Conservation (phyloP, 2,329 filamentous ascomycete species). For the Trichoderma sp. region DNA sequence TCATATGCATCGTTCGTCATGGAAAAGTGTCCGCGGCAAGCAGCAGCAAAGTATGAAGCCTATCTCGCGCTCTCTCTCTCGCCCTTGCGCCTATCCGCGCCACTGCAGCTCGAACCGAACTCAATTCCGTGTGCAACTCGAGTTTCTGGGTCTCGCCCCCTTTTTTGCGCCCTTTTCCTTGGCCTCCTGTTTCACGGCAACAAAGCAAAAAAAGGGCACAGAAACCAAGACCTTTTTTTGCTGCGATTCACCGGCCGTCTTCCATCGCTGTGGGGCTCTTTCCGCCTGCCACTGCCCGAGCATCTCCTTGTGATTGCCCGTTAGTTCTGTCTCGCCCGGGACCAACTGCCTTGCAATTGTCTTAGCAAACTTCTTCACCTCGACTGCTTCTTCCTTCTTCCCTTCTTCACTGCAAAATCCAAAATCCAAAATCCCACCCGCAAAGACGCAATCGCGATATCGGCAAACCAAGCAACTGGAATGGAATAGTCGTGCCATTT, state of each 20-base stretch:
- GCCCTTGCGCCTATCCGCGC: neutral
- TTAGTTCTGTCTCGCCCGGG: neutral
- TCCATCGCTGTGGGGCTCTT: neutral
- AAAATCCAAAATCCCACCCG: neutral
- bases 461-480: neutral
- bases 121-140: neutral
- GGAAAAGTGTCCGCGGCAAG: neutral
- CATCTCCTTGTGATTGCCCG: neutral
- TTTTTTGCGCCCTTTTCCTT: neutral
- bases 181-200: neutral
- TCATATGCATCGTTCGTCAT: neutral
- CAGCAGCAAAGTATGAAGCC: neutral
- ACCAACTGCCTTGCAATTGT: neutral
- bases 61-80: neutral
- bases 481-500: neutral
- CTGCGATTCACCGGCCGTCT: slow-evolving; percentile 1
- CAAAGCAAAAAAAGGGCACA: neutral
- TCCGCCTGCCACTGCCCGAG: neutral
- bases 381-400: neutral
- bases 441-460: neutral
- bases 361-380: neutral
- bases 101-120: neutral
- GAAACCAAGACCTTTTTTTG: neutral
- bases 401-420: neutral
- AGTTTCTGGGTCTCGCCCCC: neutral